Evolutionary conservation across 2,329 filamentous ascomycete genomes (phyloP).

Genomic region (Periconia sp.): DNA sequence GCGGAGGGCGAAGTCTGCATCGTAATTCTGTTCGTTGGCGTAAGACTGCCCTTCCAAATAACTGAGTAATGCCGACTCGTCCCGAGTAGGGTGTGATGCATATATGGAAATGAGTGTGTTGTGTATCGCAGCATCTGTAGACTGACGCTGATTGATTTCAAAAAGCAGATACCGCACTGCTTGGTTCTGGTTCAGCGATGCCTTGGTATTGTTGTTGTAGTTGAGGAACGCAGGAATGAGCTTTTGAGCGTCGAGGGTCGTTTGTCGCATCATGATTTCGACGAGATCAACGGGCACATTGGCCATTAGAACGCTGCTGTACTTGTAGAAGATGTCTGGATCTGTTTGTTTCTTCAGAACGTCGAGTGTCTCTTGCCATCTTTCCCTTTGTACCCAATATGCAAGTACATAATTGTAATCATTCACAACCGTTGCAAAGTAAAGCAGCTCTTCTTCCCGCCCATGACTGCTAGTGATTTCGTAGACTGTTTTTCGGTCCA

Average conservation of each 20-base stretch:
- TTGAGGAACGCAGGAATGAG: conserved; percentile 92
- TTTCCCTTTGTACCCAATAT: conserved; percentile 96
- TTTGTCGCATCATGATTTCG: conserved; percentile 93
- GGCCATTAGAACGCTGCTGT: conserved; percentile 94
- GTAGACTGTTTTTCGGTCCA: conserved; percentile 91
- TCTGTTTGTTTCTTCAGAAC: conserved; percentile 93
- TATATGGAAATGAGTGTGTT: conserved; percentile 97
- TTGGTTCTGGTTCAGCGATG: conserved; percentile 74
- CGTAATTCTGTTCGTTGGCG: conserved; percentile 76
- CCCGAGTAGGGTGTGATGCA: conserved; percentile 78
- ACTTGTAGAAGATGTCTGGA: conserved; percentile 91
- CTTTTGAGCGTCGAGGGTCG: conserved; percentile 79
- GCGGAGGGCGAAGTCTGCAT: conserved; percentile 93
- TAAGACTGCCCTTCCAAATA: conserved; percentile 87
- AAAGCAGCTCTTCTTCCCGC: conserved; percentile 87
- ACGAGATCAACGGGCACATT: conserved; percentile 82
- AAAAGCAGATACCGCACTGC: conserved; percentile 92
- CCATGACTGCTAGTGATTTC: conserved; percentile 96
- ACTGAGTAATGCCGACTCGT: conserved; percentile 80
- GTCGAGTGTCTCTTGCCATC: conserved; percentile 82
- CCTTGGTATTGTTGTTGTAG: conserved; percentile 79
- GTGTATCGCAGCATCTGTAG: conserved; percentile 83
- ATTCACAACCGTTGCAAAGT: conserved; percentile 83
- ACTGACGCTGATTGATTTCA: conserved; percentile 82
- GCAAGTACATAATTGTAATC: conserved; percentile 94